phyloP scores from a whole-genome alignment of 1,284 basidiomycete species.

The Jaminaea rosea region DNA sequence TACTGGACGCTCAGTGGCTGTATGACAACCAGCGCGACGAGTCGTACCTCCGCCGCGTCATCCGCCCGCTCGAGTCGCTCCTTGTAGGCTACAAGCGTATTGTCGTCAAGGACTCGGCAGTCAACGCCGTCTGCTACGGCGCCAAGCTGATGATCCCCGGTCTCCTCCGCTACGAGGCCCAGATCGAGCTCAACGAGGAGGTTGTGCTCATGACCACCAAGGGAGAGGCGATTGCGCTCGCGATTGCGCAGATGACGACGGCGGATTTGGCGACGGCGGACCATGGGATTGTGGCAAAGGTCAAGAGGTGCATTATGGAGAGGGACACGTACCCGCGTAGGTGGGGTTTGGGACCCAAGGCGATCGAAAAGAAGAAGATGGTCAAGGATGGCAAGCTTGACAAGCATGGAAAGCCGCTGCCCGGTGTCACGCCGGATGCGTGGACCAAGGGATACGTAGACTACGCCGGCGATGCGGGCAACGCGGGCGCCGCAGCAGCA shows the following conservation, averaged over 20 bases:
- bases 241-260: constrained; percentile 72
- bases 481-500: constrained; percentile 36
- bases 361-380: constrained; percentile 89
- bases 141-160: constrained; percentile 99
- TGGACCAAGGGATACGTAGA: constrained; percentile 93
- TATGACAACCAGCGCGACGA: constrained; percentile 99
- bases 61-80: constrained; percentile 87
- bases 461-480: constrained; percentile 55
- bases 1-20: constrained; percentile 95
- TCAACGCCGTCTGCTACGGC: constrained; percentile 98
- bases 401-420: constrained; percentile 85
- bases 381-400: constrained; percentile 75
- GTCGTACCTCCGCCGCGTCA: constrained; percentile 87
- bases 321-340: constrained; percentile 94
- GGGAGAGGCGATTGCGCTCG: constrained; percentile 96
- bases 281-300: constrained; percentile 97
- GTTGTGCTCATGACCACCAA: constrained; percentile 99
- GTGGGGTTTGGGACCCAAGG: constrained; percentile 95
- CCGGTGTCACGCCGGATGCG: constrained; percentile 78
- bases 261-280: constrained; percentile 96
- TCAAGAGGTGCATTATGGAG: constrained; percentile 99
- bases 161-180: constrained; percentile 88
- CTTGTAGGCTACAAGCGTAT: constrained; percentile 96
- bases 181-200: constrained; percentile 92
- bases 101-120: constrained; percentile 97